Base-by-base conservation (phyloP, 805 yeast genomes). In the Candida rishiriensis region DNA sequence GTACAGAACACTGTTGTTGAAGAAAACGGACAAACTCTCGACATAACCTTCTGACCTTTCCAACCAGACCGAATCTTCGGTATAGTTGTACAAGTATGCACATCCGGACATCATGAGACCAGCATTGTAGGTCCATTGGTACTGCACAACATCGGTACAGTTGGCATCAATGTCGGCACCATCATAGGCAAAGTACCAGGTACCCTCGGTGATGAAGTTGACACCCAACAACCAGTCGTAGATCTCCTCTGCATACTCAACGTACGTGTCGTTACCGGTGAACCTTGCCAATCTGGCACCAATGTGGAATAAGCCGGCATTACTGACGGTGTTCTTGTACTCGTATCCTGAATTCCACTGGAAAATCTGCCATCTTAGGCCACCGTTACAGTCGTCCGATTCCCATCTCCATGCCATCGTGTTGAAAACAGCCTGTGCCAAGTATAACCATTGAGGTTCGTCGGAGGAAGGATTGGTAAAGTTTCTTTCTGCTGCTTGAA, bases 301-400 rank as follows among this genome's bases (percentile, higher is more conserved):
- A 34, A 90, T 61, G 54, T 88, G 88, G 76, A 90, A 89, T 43
- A 90, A 70, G 40, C 90, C 86, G 26, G 95, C 97, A 64, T 88
- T 90, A n/a, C 95, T 75, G 46, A 90, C 88, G 32, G 96, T 71
- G 64, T 91, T 91, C 65, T 91, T 91, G 66, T 91, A 91, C 63
- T 87, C 85, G 63, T 89, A 91, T 49, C 98, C 99, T 7, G 88
- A 75, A 63, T 91, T 91, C 96, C 96, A 90, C 45, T 83, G 75
- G 69, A 83, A 91, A 57, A 91, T 91, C 70, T 91, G 98, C 98
- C 98, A 91, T 65, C 97, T 75, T 48, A 91, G 68, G 1, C 99
- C 98, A 47, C 99, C 98, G 36, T 73, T 76, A 68, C 99, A 91
- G 43, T 70, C 57, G 3, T 55, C 60, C 8, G 61, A 53, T 63